phyloP scores from a whole-genome alignment of 331 rosid species.

The Acacia pycnantha region DNA sequence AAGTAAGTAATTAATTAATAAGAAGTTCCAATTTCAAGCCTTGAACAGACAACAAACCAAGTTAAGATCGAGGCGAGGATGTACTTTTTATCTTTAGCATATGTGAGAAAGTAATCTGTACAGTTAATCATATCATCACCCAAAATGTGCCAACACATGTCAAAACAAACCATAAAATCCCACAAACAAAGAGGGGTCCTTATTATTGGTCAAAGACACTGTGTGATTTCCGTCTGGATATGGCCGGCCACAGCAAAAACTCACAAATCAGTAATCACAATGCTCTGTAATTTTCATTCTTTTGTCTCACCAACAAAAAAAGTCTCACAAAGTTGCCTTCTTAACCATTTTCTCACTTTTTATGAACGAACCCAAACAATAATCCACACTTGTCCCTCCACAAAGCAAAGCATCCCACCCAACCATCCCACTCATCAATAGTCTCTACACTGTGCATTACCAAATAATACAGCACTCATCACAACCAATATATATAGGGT shows the following conservation, averaged over 20 bases:
- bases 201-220: conserved; percentile 6
- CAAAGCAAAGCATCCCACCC: conserved; percentile 26
- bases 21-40: too few relatives aligned
- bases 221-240: conserved; percentile 4
- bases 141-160: neutral
- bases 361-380: neutral
- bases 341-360: conserved; percentile 15
- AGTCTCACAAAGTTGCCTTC: conserved; percentile 29
- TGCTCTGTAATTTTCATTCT: neutral
- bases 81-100: too few relatives aligned
- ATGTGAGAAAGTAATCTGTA: too few relatives aligned
- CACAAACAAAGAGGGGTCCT: neutral
- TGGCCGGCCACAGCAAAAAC: conserved; percentile 23
- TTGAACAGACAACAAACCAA: too few relatives aligned
- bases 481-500: neutral
- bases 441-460: neutral
- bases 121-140: neutral
- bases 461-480: neutral
- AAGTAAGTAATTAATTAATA: too few relatives aligned
- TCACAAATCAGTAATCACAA: neutral
- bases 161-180: conserved; percentile 1
- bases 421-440: neutral
- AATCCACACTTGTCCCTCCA: conserved; percentile 5
- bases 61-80: too few relatives aligned
- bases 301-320: conserved; percentile 26